A percentile compares a stretch with the other conserved stretches of the same genome.
Evolutionary conservation across 75 land plant species (phyloP).

Genomic region (Pseudotsuga menziesii): DNA sequence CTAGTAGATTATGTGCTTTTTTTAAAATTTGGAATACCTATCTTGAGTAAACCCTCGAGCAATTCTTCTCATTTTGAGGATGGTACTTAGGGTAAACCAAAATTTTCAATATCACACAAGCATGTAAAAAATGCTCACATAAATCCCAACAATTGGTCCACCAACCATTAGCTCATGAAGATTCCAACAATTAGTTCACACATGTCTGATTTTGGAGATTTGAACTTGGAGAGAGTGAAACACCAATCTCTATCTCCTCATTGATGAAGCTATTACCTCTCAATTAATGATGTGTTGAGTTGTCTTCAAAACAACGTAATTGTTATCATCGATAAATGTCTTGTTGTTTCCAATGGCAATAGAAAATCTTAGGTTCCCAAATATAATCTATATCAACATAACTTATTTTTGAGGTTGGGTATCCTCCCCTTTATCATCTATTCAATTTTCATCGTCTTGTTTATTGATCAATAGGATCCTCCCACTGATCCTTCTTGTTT

Average conservation of each 20-base stretch:
- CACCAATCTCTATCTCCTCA: too few species aligned
- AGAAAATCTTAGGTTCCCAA: constrained; percentile 55
- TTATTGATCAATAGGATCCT: too few species aligned
- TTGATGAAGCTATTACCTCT: too few species aligned
- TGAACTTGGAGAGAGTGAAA: constrained; percentile 22
- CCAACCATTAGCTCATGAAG: too few species aligned
- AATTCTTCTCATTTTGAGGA: too few species aligned
- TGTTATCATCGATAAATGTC: constrained; percentile 75
- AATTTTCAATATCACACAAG: neutral
- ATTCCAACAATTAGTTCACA: too few species aligned
- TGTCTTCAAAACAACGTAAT: constrained; percentile 64
- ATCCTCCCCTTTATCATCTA: constrained; percentile 81
- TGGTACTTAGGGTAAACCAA: constrained; percentile 24
- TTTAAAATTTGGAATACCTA: too few species aligned
- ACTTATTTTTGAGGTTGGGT: constrained; percentile 32
- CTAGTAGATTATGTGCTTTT: too few species aligned
- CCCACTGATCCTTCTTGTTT: too few species aligned
- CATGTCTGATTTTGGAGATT: neutral
- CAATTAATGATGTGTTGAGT: constrained; percentile 34
- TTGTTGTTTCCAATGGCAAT: constrained; percentile 55
- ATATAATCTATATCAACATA: constrained; percentile 41
- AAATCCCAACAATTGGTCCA: too few species aligned
- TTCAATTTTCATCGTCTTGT: constrained; percentile 83
- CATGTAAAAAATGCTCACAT: too few species aligned
- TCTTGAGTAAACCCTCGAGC: too few species aligned